phyloP scores from a whole-genome alignment of 2,329 filamentous ascomycete species.

The Colletotrichum cuscutae region DNA sequence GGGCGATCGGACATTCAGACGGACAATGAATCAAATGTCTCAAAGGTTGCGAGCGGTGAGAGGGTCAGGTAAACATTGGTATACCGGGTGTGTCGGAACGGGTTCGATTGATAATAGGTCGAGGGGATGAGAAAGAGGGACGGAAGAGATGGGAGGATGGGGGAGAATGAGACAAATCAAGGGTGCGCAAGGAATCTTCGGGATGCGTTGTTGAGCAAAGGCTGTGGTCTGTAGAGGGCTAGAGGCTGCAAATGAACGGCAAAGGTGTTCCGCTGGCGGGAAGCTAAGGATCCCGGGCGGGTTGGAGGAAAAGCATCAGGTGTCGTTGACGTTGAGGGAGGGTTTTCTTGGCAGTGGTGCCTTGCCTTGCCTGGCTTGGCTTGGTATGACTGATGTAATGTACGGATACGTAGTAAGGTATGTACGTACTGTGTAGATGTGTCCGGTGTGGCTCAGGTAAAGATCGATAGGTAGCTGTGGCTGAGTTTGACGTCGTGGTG shows the following conservation, averaged over 20 bases:
- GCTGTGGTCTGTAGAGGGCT: not conserved
- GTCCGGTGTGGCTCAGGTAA: not conserved
- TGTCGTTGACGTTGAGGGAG: slow-evolving; percentile 19
- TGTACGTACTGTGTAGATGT: not conserved
- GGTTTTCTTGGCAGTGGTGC: slow-evolving; percentile 11
- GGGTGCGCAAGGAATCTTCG: not conserved
- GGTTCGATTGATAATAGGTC: slow-evolving; percentile 6
- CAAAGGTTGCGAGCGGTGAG: not conserved
- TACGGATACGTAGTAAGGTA: no score
- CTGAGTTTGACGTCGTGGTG: not conserved
- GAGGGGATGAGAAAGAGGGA: not conserved
- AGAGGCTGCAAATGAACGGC: not conserved
- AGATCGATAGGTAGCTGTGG: not conserved
- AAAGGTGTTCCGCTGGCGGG: not conserved
- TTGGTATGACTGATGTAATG: not conserved
- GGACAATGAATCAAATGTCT: not conserved
- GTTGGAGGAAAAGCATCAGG: not conserved
- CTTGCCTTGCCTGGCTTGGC: not conserved
- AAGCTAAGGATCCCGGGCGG: slow-evolving; percentile 3
- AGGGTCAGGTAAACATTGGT: not conserved
- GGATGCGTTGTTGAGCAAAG: not conserved
- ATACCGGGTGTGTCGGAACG: slow-evolving; percentile 19
- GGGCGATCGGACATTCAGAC: slow-evolving; percentile 2
- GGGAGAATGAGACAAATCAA: slow-evolving; percentile 24
- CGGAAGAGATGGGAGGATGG: not conserved